Conservation (phyloP, 257 asterid species). For the Solanum piurae region DNA sequence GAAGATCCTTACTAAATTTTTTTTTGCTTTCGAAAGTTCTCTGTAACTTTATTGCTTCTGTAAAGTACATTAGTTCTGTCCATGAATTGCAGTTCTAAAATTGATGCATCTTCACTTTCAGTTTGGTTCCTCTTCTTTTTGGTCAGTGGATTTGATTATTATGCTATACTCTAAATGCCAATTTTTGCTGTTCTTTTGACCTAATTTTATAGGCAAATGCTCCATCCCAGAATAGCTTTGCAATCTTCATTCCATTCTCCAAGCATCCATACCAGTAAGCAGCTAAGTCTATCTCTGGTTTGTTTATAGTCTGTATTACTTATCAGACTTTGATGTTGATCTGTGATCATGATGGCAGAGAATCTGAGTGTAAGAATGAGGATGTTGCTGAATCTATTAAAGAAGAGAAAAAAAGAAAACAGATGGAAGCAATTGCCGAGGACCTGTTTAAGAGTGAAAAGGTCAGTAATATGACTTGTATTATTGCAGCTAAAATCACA, state of each 20-base stretch:
- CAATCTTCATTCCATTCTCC: slow-evolving; percentile 63
- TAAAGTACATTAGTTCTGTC: neutral
- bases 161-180: neutral
- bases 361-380: slow-evolving; percentile 58
- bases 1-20: neutral
- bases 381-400: slow-evolving; percentile 53
- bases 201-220: slow-evolving; percentile 26
- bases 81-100: neutral
- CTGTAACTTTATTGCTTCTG: neutral
- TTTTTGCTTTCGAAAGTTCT: neutral
- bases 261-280: slow-evolving; percentile 70
- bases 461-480: slow-evolving; percentile 27
- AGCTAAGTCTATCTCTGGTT: neutral
- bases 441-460: slow-evolving; percentile 75
- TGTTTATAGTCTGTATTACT: neutral
- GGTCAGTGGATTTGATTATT: neutral
- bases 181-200: neutral
- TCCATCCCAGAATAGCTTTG: slow-evolving; percentile 83
- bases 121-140: neutral
- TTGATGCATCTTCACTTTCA: neutral
- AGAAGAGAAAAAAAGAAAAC: slow-evolving; percentile 77
- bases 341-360: slow-evolving; percentile 31
- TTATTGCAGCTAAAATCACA: neutral
- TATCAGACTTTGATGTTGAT: neutral
- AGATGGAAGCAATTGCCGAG: slow-evolving; percentile 89